Percentiles rank a stretch among this genome's conserved stretches.
phyloP scores from a whole-genome alignment of 306 rosid genomes.

The Neltuma alba region DNA sequence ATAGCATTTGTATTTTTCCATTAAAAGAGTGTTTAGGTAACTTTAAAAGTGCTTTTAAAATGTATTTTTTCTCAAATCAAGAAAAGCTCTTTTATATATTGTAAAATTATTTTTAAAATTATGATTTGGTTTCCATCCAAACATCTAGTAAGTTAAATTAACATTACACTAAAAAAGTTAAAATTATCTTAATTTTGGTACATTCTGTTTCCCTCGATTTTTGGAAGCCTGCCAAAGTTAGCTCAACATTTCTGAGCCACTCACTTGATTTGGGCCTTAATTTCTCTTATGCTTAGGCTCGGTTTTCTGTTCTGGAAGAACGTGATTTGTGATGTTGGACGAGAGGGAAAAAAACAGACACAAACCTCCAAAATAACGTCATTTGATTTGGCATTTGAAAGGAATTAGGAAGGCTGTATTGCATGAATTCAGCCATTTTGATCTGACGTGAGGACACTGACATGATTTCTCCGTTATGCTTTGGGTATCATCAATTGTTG shows the following conservation, averaged over 20 bases:
- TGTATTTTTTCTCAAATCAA: no score
- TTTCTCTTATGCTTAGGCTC: neutral
- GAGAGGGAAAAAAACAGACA: neutral
- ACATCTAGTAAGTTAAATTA: no score
- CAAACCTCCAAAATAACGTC: neutral
- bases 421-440: neutral
- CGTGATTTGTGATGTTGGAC: neutral
- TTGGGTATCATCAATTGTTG: neutral
- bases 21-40: no score
- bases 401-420: neutral
- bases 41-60: no score
- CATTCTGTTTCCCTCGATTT: neutral
- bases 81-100: no score
- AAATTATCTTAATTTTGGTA: neutral
- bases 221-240: neutral
- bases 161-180: neutral
- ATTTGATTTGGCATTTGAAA: neutral
- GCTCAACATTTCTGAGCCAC: slow-evolving; percentile 8
- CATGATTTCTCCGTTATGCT: neutral
- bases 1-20: neutral
- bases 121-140: no score
- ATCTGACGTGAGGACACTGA: slow-evolving; percentile 5
- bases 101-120: no score
- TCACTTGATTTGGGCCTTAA: neutral
- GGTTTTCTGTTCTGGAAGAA: neutral